Evolutionary conservation across 2,329 filamentous ascomycete genomes (phyloP).

Genomic region (Aureobasidium subglaciale): DNA sequence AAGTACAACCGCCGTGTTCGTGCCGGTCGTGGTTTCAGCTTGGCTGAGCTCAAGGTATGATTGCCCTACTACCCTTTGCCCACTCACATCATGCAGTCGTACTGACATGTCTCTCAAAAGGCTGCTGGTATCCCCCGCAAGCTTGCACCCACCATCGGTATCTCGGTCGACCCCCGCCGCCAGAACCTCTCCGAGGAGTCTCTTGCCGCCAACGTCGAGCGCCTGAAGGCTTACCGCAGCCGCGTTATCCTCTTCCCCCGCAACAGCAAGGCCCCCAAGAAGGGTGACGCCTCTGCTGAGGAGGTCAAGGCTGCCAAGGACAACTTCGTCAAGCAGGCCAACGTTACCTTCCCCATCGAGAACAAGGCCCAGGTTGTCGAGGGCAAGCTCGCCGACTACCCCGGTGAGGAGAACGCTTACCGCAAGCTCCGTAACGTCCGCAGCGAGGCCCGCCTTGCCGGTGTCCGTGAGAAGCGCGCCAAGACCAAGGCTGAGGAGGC

Average conservation of each 20-base stretch:
- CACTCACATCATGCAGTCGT: background rate
- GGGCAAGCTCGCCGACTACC: constrained; percentile 63
- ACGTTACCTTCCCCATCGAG: constrained; percentile 62
- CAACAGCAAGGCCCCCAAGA: constrained; percentile 89
- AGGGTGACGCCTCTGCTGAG: constrained; percentile 79
- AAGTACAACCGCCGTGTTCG: constrained; percentile 98
- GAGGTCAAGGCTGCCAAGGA: constrained; percentile 64
- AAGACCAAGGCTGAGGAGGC: constrained; percentile 82
- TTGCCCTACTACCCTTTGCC: background rate
- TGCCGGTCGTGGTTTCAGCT: constrained; percentile 93
- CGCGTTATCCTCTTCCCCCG: constrained; percentile 97
- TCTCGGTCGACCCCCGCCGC: constrained; percentile 92
- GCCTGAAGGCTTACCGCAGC: constrained; percentile 95
- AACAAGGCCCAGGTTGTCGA: constrained; percentile 68
- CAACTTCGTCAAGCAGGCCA: constrained; percentile 34
- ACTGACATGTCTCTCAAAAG: constrained; percentile 43
- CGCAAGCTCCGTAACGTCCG: constrained; percentile 75
- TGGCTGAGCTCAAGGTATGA: constrained; percentile 95
- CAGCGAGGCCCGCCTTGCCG: constrained; percentile 72
- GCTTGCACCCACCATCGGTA: constrained; percentile 91
- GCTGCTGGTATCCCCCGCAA: constrained; percentile 93
- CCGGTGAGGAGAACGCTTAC: constrained; percentile 80
- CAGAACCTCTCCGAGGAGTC: constrained; percentile 96
- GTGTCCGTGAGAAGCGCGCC: constrained; percentile 86
- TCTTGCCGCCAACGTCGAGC: constrained; percentile 88